Base-by-base conservation (phyloP, 2,329 filamentous ascomycete genomes). In the Phaeoacremonium minimum region DNA sequence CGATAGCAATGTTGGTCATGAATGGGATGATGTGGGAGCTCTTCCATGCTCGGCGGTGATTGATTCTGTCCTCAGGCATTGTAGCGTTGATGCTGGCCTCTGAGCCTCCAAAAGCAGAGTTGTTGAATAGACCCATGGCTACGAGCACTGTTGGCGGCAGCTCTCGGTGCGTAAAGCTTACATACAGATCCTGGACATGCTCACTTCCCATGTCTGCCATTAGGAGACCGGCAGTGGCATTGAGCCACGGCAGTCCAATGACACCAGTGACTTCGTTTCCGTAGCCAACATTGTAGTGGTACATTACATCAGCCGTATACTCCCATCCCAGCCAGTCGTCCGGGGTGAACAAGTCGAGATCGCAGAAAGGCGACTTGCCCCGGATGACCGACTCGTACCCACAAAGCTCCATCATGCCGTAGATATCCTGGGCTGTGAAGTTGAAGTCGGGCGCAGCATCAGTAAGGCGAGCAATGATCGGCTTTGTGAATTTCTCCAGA, bases 91-190 rank as follows among this genome's bases (percentile, higher is more conserved):
- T 60, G 12, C 50, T 41, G 12, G 71, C 55, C 38, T 70, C 67
- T 1, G 64, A 61, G 8, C 71, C 71, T 4, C 69, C 64, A 41
- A 71, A 73, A 0, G 64, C 69, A 4, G 76, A 80, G 57, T 83
- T 83, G 63, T 85, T 85, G 66, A 84, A 85, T 5, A 86, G 64
- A 0, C 81, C 81, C 57, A 85, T 69, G 1, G 81, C 79, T 2
- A 84, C 80, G 2, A 80, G 60, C 2, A 84, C 77, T 40, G 77
- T 80, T 2, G 82, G 80, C 2, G 80, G 80, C 3, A 85, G 61
- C 53, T 85, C 80, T 15, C 81, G 75, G 52, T 85, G 81, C 0
- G 81, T 85, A 60, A 85, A 85, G 35, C 76, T 80, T 28, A 85
- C 66, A 49, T 80, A 82, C 7, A 85, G 64, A 38, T 84, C 77